A percentile compares a stretch with the other conserved stretches of the same genome.
phyloP scores from a whole-genome alignment of 768 basidiomycete genomes.

The Leccinum disarticulatum region DNA sequence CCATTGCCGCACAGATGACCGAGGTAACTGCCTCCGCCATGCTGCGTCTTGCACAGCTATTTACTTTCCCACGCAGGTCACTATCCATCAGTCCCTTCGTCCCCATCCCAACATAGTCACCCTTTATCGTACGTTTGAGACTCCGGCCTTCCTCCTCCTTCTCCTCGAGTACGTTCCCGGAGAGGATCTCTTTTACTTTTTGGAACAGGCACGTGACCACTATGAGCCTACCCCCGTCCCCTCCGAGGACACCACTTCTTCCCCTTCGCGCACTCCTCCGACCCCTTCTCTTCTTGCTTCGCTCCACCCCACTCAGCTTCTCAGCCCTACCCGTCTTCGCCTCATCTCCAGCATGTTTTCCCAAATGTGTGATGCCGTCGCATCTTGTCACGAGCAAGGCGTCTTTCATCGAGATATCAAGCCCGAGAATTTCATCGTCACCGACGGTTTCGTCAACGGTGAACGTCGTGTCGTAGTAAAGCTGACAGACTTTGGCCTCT shows the following conservation, averaged over 20 bases:
- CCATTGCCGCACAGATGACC: slow-evolving; percentile 83
- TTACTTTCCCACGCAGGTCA: slow-evolving; percentile 53
- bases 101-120: slow-evolving; percentile 94
- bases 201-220: slow-evolving; percentile 93
- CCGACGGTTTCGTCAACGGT: slow-evolving; percentile 66
- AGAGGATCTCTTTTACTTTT: slow-evolving; percentile 96
- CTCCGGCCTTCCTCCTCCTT: slow-evolving; percentile 85
- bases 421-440: slow-evolving; percentile 97
- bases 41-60: slow-evolving; percentile 5
- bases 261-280: slow-evolving; percentile 74
- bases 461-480: slow-evolving; percentile 95
- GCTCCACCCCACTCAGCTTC: slow-evolving; percentile 73
- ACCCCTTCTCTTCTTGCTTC: slow-evolving; percentile 91
- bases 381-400: slow-evolving; percentile 85
- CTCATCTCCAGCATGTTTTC: slow-evolving; percentile 97
- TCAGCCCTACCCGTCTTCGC: slow-evolving; percentile 84
- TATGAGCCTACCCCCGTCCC: slow-evolving; percentile 51
- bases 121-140: slow-evolving; percentile 91
- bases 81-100: slow-evolving; percentile 90
- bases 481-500: slow-evolving; percentile 94
- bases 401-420: slow-evolving; percentile 99
- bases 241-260: slow-evolving; percentile 14
- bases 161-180: slow-evolving; percentile 95
- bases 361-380: slow-evolving; percentile 99
- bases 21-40: slow-evolving; percentile 55